phyloP scores from a whole-genome alignment of 768 basidiomycete species.

The Lentinula edodes region DNA sequence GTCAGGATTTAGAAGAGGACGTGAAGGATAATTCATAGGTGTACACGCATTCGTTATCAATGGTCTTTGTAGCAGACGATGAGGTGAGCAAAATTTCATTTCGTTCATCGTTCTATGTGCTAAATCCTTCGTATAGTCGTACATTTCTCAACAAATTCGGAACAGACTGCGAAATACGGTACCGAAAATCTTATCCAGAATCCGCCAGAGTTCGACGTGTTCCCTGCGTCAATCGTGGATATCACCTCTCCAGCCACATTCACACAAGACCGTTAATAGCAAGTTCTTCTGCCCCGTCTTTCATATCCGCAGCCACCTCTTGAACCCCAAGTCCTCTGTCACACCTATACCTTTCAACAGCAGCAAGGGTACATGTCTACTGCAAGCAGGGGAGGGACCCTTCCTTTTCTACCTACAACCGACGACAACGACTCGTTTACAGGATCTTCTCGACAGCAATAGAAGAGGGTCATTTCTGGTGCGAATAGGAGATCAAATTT shows the following conservation, averaged over 20 bases:
- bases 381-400: too few species aligned
- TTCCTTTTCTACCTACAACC: too few species aligned
- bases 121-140: constrained; percentile 45
- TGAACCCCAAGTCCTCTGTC: too few species aligned
- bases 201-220: constrained; percentile 40
- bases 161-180: constrained; percentile 82
- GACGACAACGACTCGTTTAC: too few species aligned
- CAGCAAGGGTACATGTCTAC: too few species aligned
- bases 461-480: too few species aligned
- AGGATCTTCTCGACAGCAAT: too few species aligned
- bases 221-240: background rate
- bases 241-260: background rate
- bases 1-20: constrained; percentile 94
- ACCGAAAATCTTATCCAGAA: constrained; percentile 87
- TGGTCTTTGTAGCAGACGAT: constrained; percentile 91
- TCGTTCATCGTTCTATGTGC: background rate
- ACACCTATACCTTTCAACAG: background rate
- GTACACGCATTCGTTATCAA: constrained; percentile 94
- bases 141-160: constrained; percentile 86
- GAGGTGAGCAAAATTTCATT: constrained; percentile 49
- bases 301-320: background rate
- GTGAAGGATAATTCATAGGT: constrained; percentile 95
- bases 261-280: constrained; percentile 9
- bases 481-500: too few species aligned
- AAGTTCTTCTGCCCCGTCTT: constrained; percentile 9